phyloP scores from a whole-genome alignment of 2,329 filamentous ascomycete genomes.

The Onygenales sp. region DNA sequence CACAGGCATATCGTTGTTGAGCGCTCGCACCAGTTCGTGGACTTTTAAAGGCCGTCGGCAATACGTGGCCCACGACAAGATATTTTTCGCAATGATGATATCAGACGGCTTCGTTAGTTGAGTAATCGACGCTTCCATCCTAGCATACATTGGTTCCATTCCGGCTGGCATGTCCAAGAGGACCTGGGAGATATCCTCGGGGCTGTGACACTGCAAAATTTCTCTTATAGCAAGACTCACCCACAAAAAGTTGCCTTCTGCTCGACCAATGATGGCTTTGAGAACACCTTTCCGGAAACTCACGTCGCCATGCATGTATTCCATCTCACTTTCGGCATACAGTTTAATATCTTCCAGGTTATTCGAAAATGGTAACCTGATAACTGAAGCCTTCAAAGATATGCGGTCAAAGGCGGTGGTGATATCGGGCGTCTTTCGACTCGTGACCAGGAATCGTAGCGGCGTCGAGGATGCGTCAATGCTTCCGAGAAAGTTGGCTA shows the following conservation, averaged over 20 bases:
- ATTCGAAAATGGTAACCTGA: not conserved
- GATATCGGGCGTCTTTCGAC: slow-evolving; percentile 13
- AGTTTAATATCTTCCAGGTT: slow-evolving; percentile 9
- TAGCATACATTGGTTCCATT: slow-evolving; percentile 19
- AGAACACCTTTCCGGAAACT: slow-evolving; percentile 4
- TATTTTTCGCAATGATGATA: slow-evolving; percentile 8
- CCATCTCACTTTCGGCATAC: slow-evolving; percentile 7
- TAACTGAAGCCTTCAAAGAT: not conserved
- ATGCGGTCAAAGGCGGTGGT: slow-evolving; percentile 2
- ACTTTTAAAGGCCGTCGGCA: slow-evolving; percentile 14
- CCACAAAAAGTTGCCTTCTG: slow-evolving; percentile 14
- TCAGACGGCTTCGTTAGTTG: not conserved
- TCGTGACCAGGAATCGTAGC: slow-evolving; percentile 22
- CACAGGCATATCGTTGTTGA: slow-evolving; percentile 13
- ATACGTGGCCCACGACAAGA: slow-evolving; percentile 18
- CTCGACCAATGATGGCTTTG: slow-evolving; percentile 6
- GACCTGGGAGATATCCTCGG: slow-evolving; percentile 8
- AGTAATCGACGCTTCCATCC: slow-evolving; percentile 15
- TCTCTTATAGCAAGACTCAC: slow-evolving; percentile 10
- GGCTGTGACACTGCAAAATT: slow-evolving; percentile 9
- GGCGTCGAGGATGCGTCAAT: slow-evolving; percentile 10
- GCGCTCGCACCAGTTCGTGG: slow-evolving; percentile 16
- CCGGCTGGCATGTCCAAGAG: slow-evolving; percentile 16
- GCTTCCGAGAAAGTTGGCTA: slow-evolving; percentile 21
- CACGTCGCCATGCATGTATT: slow-evolving; percentile 2